These are phyloP conservation scores for Coemansia reversa DNA, from an alignment of 192 early-diverging fungal genomes.

Conservation along the genomic window DNA sequence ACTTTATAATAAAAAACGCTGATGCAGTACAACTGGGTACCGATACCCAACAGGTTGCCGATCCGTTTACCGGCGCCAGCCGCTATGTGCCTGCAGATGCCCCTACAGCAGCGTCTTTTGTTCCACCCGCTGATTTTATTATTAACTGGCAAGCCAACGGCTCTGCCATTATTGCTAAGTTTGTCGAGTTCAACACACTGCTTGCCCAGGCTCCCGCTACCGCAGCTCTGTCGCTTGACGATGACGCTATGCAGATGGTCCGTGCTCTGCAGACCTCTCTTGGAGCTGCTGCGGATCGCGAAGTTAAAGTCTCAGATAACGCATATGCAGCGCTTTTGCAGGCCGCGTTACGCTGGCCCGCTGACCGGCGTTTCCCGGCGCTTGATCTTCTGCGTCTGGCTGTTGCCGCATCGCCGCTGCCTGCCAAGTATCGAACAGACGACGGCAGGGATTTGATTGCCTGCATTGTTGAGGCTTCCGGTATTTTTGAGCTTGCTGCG, in stretches of 20 bases:
- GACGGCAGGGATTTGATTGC: slow-evolving; percentile 48
- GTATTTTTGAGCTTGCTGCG: slow-evolving; percentile 29
- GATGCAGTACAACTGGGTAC: slow-evolving; percentile 51
- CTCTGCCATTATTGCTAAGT: slow-evolving; percentile 70
- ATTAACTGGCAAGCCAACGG: slow-evolving; percentile 72
- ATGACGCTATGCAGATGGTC: slow-evolving; percentile 17
- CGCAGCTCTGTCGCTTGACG: slow-evolving; percentile 12
- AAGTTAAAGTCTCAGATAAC: slow-evolving; percentile 41
- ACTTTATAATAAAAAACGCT: slow-evolving; percentile 91
- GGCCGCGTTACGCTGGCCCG: slow-evolving; percentile 69
- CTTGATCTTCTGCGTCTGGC: slow-evolving; percentile 81
- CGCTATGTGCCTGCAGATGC: slow-evolving; percentile 61
- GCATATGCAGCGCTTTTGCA: slow-evolving; percentile 54
- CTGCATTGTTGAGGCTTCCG: slow-evolving; percentile 32
- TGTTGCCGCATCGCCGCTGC: slow-evolving; percentile 56
- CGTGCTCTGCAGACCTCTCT: not conserved
- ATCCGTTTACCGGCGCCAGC: slow-evolving; percentile 54
- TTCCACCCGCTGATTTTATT: slow-evolving; percentile 51
- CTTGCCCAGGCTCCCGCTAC: slow-evolving; percentile 32
- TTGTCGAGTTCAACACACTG: slow-evolving; percentile 67
- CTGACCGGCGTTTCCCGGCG: slow-evolving; percentile 68
- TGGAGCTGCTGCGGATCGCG: not conserved
- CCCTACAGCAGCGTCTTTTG: slow-evolving; percentile 6
- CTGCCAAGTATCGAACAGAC: not conserved
- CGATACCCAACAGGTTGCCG: slow-evolving; percentile 4